Conservation (phyloP, 2,329 filamentous ascomycete species). For the Arthroderma sp. region DNA sequence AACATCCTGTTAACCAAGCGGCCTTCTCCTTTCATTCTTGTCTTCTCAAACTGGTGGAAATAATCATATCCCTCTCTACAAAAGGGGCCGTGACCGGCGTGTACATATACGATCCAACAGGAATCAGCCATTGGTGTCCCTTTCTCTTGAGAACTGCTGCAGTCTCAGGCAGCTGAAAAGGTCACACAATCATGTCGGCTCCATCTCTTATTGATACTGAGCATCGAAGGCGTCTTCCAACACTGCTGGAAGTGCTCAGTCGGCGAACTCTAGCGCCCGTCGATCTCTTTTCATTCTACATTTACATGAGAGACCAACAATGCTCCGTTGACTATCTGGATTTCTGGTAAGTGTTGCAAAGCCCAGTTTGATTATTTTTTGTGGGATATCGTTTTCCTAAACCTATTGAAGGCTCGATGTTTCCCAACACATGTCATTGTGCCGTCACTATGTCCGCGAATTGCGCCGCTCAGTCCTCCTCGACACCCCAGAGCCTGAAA, state of each 20-base stretch:
- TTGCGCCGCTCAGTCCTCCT: constrained; percentile 84
- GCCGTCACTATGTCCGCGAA: constrained; percentile 88
- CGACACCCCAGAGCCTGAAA: constrained; percentile 81
- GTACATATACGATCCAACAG: too few species aligned
- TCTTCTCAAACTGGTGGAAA: too few species aligned
- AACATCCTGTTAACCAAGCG: too few species aligned
- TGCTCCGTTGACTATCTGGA: constrained; percentile 95
- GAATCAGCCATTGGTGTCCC: too few species aligned
- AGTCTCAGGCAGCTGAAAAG: background rate
- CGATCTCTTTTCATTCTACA: constrained; percentile 97
- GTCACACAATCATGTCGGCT: constrained; percentile 4
- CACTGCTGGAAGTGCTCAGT: constrained; percentile 88
- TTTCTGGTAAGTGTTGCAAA: constrained; percentile 60
- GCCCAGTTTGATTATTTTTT: background rate
- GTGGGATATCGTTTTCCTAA: constrained; percentile 5
- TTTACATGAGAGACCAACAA: constrained; percentile 98
- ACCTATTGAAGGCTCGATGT: constrained; percentile 71
- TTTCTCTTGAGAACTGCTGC: too few species aligned
- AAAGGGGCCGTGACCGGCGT: too few species aligned
- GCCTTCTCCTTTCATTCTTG: too few species aligned
- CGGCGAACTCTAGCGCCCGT: constrained; percentile 89
- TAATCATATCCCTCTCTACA: too few species aligned
- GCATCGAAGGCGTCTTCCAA: constrained; percentile 72
- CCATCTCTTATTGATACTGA: constrained; percentile 25
- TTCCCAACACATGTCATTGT: constrained; percentile 95